Base-by-base conservation (phyloP, 2,329 filamentous ascomycete genomes). In the Penicillium sp. region DNA sequence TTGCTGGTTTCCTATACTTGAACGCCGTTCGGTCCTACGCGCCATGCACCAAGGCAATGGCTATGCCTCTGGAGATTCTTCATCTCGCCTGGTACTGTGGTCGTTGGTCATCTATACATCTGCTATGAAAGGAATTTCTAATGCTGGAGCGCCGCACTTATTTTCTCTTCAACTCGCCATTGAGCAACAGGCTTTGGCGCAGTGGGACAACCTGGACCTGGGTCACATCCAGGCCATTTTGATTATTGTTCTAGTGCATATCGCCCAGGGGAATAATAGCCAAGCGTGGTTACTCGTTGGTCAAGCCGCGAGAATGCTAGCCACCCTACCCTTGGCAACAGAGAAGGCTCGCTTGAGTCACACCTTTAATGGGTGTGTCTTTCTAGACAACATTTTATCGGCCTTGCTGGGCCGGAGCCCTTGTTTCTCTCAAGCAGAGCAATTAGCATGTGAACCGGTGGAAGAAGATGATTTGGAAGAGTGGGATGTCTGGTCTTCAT, bases 1-100 rank as follows among this genome's bases (percentile, higher is more conserved):
- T 68, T 85, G 82, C 50, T 92, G 89, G 89, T 78, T 91, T 13
- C 89, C 89, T 0, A 85, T 92, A 23, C 77, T 88, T 14, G 86
- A 90, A 60, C 87, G 85, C 57, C 81, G 86, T 39, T 79, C 81
- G 31, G 72, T 89, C 3, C 73, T 87, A 25, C 78, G 79, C 23
- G 81, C 81, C 47, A 73, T 77, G 50, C 76, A 42, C 67, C 75
- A 23, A 72, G 74, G 3, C 56, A 43, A 7, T 33, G 26, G 11
- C 37, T 33, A 29, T 42, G 23, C 16, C 11, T 5, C 23, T 14
- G 39, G 13, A 29, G 19, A 39, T 14, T 23, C 31, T 13, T 49
- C 58, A 19, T 54, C 45, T 27, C 33, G 33, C 3, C 48, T 62
- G 16, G 43, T 54, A 16, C 70, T 87, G 3, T 87, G 83, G 83